Base-by-base conservation (phyloP, 192 early-diverging fungal genomes). In the Coemansia sp. region DNA sequence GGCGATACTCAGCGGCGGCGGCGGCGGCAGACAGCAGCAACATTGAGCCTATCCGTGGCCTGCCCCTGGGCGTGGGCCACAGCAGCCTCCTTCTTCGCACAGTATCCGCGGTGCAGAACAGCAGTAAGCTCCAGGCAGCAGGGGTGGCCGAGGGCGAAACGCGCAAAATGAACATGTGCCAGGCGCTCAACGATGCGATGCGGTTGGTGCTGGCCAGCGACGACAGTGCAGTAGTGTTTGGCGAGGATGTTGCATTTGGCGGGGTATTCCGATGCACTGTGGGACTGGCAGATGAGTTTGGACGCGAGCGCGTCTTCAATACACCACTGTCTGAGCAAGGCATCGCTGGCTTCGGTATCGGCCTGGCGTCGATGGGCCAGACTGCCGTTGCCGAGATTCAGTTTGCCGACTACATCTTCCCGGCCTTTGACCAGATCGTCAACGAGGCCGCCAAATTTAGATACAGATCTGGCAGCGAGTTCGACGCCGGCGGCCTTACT, bases 361-460 rank as follows among this genome's bases (percentile, higher is more conserved):
- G 97, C 34, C 86, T 97, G 88, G 97, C 97, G 4, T 83, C 95
- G 20, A 90, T 93, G 68, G 97, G 97, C 21, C 92, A 94, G 69
- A 97, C 95, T 20, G 94, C 97, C 48, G 94, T 98, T 72, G 97
- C 97, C 30, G 97, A 98, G 77, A 97, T 98, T 33, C 97, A 98
- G 84, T 98, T 98, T 83, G 97, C 95, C 6, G 97, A 99, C 83
- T 99, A 99, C 68, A 94, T 99, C 15, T 97, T 93, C 78, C 97
- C 97, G 6, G 97, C 95, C 10, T 99, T 97, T 73, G 97, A 99
- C 81, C 97, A 98, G 84, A 73, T 99, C 36, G 95, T 95, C 9
- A 99, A 98, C 75, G 97, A 98, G 76, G 97, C 97, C 11, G 93
- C 95, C 33, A 98, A 98, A 84, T 98, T 91, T 79, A 88, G 97